phyloP scores from a whole-genome alignment of 805 yeast species.

The Ogataea chonburiensis region DNA sequence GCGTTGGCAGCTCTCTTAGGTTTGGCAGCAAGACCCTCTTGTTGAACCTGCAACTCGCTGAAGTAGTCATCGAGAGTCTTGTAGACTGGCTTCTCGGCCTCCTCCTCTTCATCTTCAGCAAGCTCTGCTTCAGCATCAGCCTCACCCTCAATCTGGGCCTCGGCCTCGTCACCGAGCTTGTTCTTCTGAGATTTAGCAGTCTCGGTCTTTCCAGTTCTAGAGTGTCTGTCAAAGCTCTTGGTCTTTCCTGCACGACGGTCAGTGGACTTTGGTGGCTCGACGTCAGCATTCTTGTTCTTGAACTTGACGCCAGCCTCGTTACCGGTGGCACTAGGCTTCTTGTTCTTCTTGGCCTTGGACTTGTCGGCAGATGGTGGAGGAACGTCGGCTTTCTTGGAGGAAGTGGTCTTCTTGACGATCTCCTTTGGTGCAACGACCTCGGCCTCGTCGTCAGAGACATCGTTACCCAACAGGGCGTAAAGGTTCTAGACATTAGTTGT shows the following conservation, averaged over 20 bases:
- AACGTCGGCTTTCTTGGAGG: constrained; percentile 82
- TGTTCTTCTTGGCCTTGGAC: constrained; percentile 70
- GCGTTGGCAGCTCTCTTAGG: constrained; percentile 53
- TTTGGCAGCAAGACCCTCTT: constrained; percentile 35
- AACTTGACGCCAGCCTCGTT: constrained; percentile 84
- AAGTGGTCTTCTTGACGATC: constrained; percentile 75
- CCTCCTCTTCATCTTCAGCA: constrained; percentile 41
- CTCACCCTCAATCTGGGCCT: constrained; percentile 39
- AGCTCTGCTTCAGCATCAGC: constrained; percentile 57
- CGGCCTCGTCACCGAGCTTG: constrained; percentile 88
- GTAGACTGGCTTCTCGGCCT: constrained; percentile 46
- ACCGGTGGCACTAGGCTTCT: constrained; percentile 71
- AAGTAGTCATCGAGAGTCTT: constrained; percentile 87
- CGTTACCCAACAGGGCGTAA: constrained; percentile 82
- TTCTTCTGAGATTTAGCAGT: constrained; percentile 78
- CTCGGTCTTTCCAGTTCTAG: constrained; percentile 81
- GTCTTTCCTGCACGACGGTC: constrained; percentile 44
- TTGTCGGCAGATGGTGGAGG: constrained; percentile 83
- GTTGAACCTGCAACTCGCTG: constrained; percentile 56
- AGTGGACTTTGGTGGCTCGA: constrained; percentile 55
- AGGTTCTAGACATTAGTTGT: constrained; percentile 52
- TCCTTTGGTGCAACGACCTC: constrained; percentile 62
- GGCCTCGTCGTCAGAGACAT: constrained; percentile 75
- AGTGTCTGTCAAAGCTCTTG: constrained; percentile 75
- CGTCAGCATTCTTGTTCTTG: constrained; percentile 67